Percentiles rank a stretch among this genome's conserved stretches.
Conservation (phyloP, 2,329 filamentous ascomycete species). For the Fusarium phyllophilum region DNA sequence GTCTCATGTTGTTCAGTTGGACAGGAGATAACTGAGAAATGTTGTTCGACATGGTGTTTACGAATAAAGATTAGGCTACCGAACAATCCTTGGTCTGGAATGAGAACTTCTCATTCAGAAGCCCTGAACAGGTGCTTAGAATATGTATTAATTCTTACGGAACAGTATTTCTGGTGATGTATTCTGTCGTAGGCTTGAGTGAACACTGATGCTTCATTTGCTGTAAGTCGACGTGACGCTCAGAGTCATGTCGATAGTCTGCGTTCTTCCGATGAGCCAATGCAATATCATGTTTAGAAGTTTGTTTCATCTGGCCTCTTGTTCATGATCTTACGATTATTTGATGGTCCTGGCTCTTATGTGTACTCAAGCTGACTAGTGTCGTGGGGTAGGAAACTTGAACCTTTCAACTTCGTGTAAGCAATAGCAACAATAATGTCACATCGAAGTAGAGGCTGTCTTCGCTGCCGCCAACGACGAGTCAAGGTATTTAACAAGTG, state of each 20-base stretch:
- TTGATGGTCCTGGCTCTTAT: not conserved
- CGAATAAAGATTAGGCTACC: not conserved
- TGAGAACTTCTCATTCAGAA: rapidly evolving
- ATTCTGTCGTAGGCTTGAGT: not conserved
- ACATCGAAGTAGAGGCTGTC: constrained; percentile 47
- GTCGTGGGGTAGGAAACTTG: constrained; percentile 13
- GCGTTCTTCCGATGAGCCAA: not conserved
- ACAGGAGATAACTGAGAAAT: not conserved
- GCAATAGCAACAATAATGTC: constrained; percentile 27
- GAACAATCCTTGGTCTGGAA: not conserved
- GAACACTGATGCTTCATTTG: not conserved
- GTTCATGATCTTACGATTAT: not conserved
- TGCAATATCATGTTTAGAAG: too few relatives aligned
- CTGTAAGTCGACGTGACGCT: not conserved
- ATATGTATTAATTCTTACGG: not conserved
- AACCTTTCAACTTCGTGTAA: constrained; percentile 4
- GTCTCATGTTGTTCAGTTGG: not conserved
- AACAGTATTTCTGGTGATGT: not conserved
- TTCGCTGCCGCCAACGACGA: constrained; percentile 46
- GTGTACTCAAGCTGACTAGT: not conserved
- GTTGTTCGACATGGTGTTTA: not conserved
- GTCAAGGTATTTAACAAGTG: constrained; percentile 36
- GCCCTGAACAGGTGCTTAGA: too few relatives aligned
- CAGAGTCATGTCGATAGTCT: not conserved
- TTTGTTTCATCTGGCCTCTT: not conserved